phyloP scores from a whole-genome alignment of 2,329 filamentous ascomycete species.

The Neopestalotiopsis sp. region DNA sequence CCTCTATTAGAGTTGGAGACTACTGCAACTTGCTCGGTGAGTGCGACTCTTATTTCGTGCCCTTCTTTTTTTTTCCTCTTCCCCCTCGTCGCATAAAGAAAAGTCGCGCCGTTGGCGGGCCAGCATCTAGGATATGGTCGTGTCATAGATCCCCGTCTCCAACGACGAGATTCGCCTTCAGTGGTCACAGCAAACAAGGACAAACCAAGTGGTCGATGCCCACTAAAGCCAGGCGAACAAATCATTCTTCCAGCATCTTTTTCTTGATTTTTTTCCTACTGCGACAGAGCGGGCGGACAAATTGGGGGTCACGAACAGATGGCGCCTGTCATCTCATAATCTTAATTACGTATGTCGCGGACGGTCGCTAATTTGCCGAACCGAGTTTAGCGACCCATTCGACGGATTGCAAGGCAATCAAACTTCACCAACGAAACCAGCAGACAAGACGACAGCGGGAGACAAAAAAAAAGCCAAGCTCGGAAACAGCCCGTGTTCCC shows the following conservation, averaged over 20 bases:
- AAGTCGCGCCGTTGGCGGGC: background rate
- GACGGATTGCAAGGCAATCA: conserved; percentile 17
- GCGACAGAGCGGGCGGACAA: background rate
- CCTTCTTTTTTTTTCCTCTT: background rate
- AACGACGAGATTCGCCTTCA: background rate
- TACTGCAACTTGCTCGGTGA: conserved; percentile 10
- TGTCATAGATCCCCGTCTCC: conserved; percentile 3
- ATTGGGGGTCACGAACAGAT: conserved; percentile 4
- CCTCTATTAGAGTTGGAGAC: conserved; percentile 3
- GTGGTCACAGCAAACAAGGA: background rate
- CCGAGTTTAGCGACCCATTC: conserved; percentile 15
- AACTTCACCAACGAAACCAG: conserved; percentile 4
- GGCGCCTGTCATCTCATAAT: conserved; percentile 13
- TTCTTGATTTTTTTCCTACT: background rate
- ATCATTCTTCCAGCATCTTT: background rate
- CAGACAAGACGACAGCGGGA: background rate
- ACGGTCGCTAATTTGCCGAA: conserved; percentile 14
- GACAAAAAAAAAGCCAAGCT: conserved; percentile 14
- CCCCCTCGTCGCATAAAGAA: background rate
- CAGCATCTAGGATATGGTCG: conserved; percentile 8
- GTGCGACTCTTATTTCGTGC: conserved; percentile 2
- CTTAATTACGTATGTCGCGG: conserved; percentile 15
- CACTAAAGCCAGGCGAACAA: background rate
- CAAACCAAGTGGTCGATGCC: background rate
- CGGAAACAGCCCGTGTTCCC: background rate